phyloP scores from a whole-genome alignment of 495 filamentous ascomycete species.

The Neurospora sp. region DNA sequence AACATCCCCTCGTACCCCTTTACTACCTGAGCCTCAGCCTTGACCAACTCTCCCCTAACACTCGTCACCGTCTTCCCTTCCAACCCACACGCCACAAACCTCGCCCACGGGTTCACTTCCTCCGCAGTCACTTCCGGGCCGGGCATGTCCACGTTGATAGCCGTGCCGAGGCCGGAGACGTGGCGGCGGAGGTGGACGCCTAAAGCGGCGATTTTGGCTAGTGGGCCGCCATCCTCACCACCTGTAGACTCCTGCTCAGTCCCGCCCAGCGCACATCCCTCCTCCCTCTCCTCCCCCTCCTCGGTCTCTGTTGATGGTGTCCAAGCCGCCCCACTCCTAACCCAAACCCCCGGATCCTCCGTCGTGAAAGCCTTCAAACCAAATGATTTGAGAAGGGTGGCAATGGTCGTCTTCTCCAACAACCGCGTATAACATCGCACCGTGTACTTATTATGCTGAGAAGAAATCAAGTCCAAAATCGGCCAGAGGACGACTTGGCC shows the following conservation, averaged over 20 bases:
- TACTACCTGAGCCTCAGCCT: not conserved
- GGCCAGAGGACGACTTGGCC: constrained; percentile 89
- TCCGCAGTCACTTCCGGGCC: constrained; percentile 4
- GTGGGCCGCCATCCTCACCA: constrained; percentile 3
- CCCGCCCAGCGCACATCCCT: not conserved
- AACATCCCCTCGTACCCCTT: not conserved
- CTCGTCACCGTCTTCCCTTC: constrained; percentile 68
- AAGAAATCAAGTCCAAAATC: constrained; percentile 57
- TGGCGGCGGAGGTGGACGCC: constrained; percentile 81
- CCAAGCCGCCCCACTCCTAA: constrained; percentile 11
- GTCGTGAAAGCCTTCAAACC: constrained; percentile 53
- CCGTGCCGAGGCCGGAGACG: constrained; percentile 79
- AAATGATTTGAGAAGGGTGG: constrained; percentile 38
- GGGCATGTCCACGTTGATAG: constrained; percentile 64
- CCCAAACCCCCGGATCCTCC: constrained; percentile 83
- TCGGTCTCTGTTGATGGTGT: not conserved
- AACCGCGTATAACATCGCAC: constrained; percentile 60
- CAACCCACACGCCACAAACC: constrained; percentile 82
- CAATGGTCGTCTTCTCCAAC: constrained; percentile 67
- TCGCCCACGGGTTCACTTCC: constrained; percentile 31
- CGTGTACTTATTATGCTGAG: constrained; percentile 26
- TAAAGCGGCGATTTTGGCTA: constrained; percentile 75
- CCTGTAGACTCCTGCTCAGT: not conserved
- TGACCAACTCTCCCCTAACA: constrained; percentile 30
- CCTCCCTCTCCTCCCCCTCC: not conserved